Base-by-base conservation (phyloP, 169 alveolate species). In the Plasmodium billcollinsi region DNA sequence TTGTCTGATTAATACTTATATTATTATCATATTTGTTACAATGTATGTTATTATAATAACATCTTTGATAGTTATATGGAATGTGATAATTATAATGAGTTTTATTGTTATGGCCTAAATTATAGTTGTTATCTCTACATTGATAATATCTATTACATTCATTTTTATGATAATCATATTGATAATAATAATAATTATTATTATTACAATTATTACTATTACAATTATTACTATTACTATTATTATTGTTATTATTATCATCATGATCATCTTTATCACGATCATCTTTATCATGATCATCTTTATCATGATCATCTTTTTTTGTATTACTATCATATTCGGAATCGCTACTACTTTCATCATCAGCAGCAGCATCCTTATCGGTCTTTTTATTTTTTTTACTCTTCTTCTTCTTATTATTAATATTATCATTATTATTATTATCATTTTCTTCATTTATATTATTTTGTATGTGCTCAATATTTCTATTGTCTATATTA, bases 331-430 rank as follows among this genome's bases (percentile, higher is more conserved):
- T 3, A 21, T 18, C 21, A 14, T 11, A 18, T 14, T 59, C 83
- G 6, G 18, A 45, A 45, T 47, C 63, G 43, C 56, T 61, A 9
- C 56, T 21, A 26, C 56, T 43, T 20, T 73, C 70, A 39, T 73
- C 52, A 52, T 26, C 45, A 14, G 20, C 26, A 43, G 21, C 56
- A 26, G 3, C 33, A 73, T 54, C n/a, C 7, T 14, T 26, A n/a
- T 73, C 45, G n/a, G 52, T 45, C 0, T 39, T 4, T 6, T 26
- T 50, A 15, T 33, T 45, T 52, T 52, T 61, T 24, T 54, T 69
- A 21, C 56, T 69, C 49, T 12, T 61, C 8, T 52, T 69, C 52
- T 69, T 73, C 11, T 9, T 43, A 39, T 4, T 72, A 18, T 18
- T 52, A 18, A 21, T 72, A 45, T 18, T 52, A 33, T 72, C 26